Evolutionary conservation across 2,329 filamentous ascomycete species (phyloP), one percentile per base, ranked within the genome.

Genomic region (Xenosphaeropsis pyriputrescens): DNA sequence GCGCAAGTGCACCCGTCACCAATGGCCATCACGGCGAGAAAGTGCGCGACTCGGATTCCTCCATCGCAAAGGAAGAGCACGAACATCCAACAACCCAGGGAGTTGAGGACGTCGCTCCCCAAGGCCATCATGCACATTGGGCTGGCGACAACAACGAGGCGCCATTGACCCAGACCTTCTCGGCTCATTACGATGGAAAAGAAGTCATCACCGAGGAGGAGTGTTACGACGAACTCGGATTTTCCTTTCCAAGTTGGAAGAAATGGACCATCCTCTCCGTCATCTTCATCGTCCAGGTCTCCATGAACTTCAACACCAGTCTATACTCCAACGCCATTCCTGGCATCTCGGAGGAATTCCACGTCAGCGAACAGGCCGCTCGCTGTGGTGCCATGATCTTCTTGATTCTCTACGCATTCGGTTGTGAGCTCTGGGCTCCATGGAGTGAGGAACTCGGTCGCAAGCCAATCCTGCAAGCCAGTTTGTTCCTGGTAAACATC

Each of bases 361-460:
- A 60, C 34, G 76, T 89, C 43, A 79, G 75, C 43, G 61, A 62
- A 18, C 79, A 85, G 55, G 74, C 70, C 4, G 82, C 78, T 4
- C 72, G 82, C 39, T 70, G 73, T 40, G 84, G 84, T 53, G 80
- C 82, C 41, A 79, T 82, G 60, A 72, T 86, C 44, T 91, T 89
- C 60, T 60, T 93, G 30, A 68, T 91, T 36, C 57, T 77, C 2
- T 91, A 93, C 55, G 84, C 83, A 29, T 88, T 91, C 53, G 85
- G 85, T 29, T 91, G 85, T 55, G 85, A 91, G 57, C 67, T 89
- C 0, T 91, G 85, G 85, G 85, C 85, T 0, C 85, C 85, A 0
- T 91, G 84, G 81, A 82, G 75, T 34, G 85, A 93, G 55, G 85
- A 91, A 50, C 65, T 89, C 36, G 85, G 85, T 15, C 73, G 85